Percentiles rank a stretch among this genome's conserved stretches.
Evolutionary conservation across 2,329 filamentous ascomycete genomes (phyloP).

Genomic region (Alternaria tenuissima): DNA sequence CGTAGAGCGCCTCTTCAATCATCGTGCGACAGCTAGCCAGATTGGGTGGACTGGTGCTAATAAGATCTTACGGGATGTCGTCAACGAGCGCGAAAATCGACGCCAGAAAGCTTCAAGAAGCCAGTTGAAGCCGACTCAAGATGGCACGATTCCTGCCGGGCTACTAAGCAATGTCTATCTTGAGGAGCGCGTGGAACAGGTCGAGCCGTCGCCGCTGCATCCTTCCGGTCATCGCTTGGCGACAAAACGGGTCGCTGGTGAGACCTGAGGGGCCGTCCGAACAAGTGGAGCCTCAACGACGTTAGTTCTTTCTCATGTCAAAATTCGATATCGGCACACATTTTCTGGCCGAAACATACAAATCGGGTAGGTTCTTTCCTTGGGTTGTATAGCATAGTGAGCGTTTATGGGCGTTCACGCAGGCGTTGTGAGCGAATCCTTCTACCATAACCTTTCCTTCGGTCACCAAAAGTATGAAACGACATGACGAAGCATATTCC

Average conservation of each 20-base stretch:
- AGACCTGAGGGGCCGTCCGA: constrained; percentile 11
- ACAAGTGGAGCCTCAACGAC: background rate
- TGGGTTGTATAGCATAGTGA: constrained; percentile 48
- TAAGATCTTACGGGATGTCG: constrained; percentile 52
- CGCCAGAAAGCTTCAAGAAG: constrained; percentile 44
- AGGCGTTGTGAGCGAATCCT: constrained; percentile 31
- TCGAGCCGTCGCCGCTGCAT: constrained; percentile 47
- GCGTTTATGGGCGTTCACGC: constrained; percentile 42
- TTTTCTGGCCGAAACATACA: constrained; percentile 17
- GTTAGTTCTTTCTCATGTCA: constrained; percentile 12
- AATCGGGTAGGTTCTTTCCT: constrained; percentile 28
- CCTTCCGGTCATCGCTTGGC: constrained; percentile 50
- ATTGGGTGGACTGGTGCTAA: constrained; percentile 52
- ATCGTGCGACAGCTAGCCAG: constrained; percentile 61
- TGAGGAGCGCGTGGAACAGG: constrained; percentile 47
- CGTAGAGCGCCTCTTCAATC: constrained; percentile 72
- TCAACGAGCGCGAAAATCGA: constrained; percentile 55
- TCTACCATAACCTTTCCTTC: constrained; percentile 22
- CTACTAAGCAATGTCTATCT: constrained; percentile 41
- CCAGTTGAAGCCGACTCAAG: constrained; percentile 33
- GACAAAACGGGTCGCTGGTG: constrained; percentile 21
- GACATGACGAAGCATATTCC: constrained; percentile 41
- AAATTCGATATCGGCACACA: constrained; percentile 15
- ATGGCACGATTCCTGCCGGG: constrained; percentile 26
- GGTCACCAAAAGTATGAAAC: constrained; percentile 42